A percentile compares a stretch with the other conserved stretches of the same genome.
These are phyloP conservation scores for Guadua angustifolia DNA, from an alignment of 176 grass and related monocot genomes.

Conservation along the genomic window DNA sequence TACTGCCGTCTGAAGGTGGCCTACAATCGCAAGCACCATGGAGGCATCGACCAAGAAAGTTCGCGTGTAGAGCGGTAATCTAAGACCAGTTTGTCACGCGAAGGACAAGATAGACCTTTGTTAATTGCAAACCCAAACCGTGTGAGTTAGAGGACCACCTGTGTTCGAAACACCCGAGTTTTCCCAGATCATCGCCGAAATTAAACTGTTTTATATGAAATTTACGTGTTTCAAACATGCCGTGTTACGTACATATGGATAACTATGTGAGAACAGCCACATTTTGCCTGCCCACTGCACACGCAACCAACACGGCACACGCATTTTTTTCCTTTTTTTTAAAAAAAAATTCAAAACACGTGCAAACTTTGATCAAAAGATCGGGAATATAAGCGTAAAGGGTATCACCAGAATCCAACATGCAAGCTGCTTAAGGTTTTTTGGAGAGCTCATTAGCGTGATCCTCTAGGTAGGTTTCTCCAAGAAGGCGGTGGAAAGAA, in stretches of 20 bases:
- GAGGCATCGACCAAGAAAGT: neutral
- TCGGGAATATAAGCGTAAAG: neutral
- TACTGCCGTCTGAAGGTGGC: neutral
- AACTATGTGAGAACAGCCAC: neutral
- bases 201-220: neutral
- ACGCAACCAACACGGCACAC: neutral
- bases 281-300: neutral
- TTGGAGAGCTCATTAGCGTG: neutral
- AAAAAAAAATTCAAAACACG: neutral
- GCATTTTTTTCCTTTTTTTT: neutral
- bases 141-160: neutral
- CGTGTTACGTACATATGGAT: neutral
- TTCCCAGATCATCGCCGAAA: neutral
- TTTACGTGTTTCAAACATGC: neutral
- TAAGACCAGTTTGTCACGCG: neutral
- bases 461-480: neutral
- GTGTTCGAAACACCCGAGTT: neutral
- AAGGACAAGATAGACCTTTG: neutral
- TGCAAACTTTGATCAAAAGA: neutral
- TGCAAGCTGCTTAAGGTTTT: neutral
- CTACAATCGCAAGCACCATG: neutral
- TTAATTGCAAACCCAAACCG: neutral
- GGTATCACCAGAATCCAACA: neutral
- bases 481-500: neutral
- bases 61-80: neutral